Conservation (phyloP, 306 rosid genomes). For the Sphenostylis stenocarpa region DNA sequence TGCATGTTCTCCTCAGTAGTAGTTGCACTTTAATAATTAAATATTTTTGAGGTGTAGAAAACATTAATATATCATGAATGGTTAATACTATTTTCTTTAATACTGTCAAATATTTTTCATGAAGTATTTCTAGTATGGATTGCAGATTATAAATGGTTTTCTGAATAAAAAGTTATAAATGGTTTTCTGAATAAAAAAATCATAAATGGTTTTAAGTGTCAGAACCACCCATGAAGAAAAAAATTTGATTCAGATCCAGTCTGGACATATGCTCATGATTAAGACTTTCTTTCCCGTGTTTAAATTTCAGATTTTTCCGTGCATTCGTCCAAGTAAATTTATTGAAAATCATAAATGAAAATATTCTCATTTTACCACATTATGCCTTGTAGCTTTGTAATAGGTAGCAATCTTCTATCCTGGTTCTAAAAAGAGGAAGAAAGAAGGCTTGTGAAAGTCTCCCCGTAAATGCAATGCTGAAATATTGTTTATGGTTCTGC, state of each 20-base stretch:
- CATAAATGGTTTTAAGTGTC: background rate
- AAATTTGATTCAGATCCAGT: background rate
- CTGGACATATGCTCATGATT: background rate
- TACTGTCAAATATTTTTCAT: background rate
- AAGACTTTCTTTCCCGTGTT: background rate
- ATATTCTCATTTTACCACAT: background rate
- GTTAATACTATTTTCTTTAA: background rate
- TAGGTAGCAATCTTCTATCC: background rate
- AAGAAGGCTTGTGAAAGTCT: constrained; percentile 1
- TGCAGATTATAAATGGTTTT: background rate
- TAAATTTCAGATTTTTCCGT: background rate
- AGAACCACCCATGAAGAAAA: background rate
- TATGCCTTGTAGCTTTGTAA: background rate
- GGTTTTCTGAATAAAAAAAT: background rate
- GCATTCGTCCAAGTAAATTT: background rate
- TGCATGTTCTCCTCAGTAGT: background rate
- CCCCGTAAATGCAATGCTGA: constrained; percentile 4
- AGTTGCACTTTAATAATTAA: background rate
- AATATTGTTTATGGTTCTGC: constrained; percentile 17
- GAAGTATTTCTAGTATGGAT: background rate
- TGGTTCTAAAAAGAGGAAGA: constrained; percentile 6
- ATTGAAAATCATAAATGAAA: background rate
- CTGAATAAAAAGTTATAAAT: too few species aligned
- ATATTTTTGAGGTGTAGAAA: constrained; percentile 4
- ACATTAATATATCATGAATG: background rate